Conservation (phyloP, 2,329 filamentous ascomycete genomes). For the Laburnicola sp. region DNA sequence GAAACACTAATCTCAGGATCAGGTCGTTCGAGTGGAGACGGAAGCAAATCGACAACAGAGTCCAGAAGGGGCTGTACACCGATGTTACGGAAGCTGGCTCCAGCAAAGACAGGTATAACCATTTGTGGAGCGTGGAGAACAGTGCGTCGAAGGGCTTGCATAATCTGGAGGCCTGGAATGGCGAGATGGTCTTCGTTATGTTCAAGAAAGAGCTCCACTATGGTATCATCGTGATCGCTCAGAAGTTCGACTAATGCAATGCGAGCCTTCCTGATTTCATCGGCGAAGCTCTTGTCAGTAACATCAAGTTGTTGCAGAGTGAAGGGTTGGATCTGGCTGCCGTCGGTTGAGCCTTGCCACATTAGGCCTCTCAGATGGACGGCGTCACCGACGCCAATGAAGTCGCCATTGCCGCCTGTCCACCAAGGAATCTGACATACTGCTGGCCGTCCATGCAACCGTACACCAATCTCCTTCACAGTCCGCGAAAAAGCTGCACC, state of each 20-base stretch:
- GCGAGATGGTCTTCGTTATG: constrained; percentile 71
- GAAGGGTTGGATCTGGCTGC: constrained; percentile 62
- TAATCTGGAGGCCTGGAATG: constrained; percentile 68
- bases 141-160: constrained; percentile 72
- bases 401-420: constrained; percentile 69
- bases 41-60: constrained; percentile 83
- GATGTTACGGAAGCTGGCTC: constrained; percentile 90
- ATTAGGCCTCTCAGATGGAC: constrained; percentile 73
- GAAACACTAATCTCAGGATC: constrained; percentile 76
- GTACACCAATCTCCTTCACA: constrained; percentile 79
- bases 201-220: constrained; percentile 84
- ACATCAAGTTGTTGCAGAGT: constrained; percentile 57
- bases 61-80: constrained; percentile 91
- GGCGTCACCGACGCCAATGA: constrained; percentile 83
- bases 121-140: constrained; percentile 68
- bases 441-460: constrained; percentile 81
- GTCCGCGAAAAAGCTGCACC: constrained; percentile 82
- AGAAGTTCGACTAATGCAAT: constrained; percentile 78
- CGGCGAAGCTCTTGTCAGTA: constrained; percentile 55
- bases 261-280: constrained; percentile 75
- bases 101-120: constrained; percentile 86
- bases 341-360: constrained; percentile 70
- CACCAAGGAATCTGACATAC: constrained; percentile 97
- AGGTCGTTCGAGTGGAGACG: constrained; percentile 77
- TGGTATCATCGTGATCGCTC: constrained; percentile 82